Evolutionary conservation across 2,329 filamentous ascomycete genomes (phyloP), one percentile per base, ranked within the genome.

Genomic region (Diaporthe sp.): DNA sequence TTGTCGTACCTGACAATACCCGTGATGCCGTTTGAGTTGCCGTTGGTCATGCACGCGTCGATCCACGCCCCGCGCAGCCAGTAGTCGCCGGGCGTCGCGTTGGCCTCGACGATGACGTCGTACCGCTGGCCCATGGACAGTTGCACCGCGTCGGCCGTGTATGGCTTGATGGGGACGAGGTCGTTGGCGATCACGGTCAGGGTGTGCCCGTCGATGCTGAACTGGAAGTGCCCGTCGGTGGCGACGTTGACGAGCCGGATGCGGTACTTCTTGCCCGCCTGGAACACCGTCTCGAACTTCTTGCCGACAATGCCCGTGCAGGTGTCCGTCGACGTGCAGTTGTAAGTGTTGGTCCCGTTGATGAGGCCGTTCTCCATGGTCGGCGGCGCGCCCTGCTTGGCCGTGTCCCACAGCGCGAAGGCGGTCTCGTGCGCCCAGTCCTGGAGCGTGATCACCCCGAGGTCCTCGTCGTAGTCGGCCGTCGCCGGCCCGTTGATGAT

Each of bases 171-270:
- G 2, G 90, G 89, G 0, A 92, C 88, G 5, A 92, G 82, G 75
- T 92, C 91, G n/a, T 82, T 83, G 0, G 87, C 85, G 52, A 93
- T 90, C 47, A 93, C 89, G 0, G 84, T 88, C 77, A 93, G 80
- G 0, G 79, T 86, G 80, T 93, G 91, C 68, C 88, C 86, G 79
- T 90, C 89, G 74, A 90, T 89, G 45, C 83, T 84, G 77, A 90
- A 90, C 75, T 85, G 85, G 80, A 85, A 86, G 76, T 84, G 82
- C 0, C 82, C 84, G 50, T 87, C 86, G 25, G 85, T 79, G 40
- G 85, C 85, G 2, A 80, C 83, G 77, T 89, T 89, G 73, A 90
- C 82, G 5, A 90, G 79, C 7, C 88, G 81, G 50, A 90, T 75
- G 33, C 85, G 84, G 72, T 87, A 84, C 77, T 82, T 85, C 77